Conservation (phyloP, 2,329 filamentous ascomycete species). For the Penicillium sp. region DNA sequence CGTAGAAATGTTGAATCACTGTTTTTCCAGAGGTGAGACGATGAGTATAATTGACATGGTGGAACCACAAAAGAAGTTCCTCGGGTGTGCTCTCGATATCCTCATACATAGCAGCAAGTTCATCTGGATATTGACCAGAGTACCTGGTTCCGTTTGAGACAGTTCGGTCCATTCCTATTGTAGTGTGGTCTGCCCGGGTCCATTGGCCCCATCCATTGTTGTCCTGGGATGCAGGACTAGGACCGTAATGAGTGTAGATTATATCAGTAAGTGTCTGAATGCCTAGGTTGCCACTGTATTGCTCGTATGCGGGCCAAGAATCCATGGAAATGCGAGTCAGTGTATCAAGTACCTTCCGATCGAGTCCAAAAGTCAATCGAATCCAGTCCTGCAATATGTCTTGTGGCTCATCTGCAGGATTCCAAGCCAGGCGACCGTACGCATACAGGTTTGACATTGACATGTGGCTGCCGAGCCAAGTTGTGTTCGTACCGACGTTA, state of each 20-base stretch:
- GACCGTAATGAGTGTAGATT: constrained; percentile 66
- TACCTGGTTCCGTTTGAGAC: constrained; percentile 67
- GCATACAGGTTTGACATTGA: constrained; percentile 73
- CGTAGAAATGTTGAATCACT: constrained; percentile 68
- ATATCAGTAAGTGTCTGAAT: constrained; percentile 71
- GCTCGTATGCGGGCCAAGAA: constrained; percentile 71
- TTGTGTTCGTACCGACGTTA: constrained; percentile 66
- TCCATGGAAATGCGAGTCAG: constrained; percentile 65
- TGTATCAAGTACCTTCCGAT: constrained; percentile 57
- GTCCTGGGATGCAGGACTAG: constrained; percentile 67
- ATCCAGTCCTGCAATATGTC: constrained; percentile 65
- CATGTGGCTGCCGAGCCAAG: constrained; percentile 69
- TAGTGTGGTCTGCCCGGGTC: constrained; percentile 62
- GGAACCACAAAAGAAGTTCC: constrained; percentile 71
- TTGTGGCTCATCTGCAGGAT: constrained; percentile 53
- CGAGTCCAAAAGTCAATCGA: constrained; percentile 64
- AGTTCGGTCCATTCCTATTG: constrained; percentile 72
- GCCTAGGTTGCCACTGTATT: constrained; percentile 70
- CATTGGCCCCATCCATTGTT: constrained; percentile 71
- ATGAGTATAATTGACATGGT: constrained; percentile 70
- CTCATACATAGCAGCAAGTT: constrained; percentile 62
- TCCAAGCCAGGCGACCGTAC: constrained; percentile 68
- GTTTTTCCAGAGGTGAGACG: constrained; percentile 63
- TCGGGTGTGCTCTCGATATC: constrained; percentile 65
- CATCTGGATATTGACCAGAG: constrained; percentile 65